These are phyloP conservation scores for Populus hybrid DNA, from an alignment of 441 rosid species.

Conservation along the genomic window DNA sequence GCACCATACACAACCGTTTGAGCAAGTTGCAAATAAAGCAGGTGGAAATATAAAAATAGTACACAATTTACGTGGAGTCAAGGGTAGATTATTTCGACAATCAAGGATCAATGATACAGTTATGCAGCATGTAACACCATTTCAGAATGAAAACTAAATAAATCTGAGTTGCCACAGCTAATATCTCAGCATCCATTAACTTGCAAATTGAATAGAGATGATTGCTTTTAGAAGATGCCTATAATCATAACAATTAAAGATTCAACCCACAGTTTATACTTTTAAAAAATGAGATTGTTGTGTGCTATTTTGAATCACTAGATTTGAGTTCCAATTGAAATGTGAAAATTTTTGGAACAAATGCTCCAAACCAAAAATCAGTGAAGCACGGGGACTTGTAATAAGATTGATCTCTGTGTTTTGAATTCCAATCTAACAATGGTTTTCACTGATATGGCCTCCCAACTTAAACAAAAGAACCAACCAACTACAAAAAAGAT, in stretches of 20 bases:
- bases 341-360: neutral
- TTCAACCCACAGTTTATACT: neutral
- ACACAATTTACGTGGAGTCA: neutral
- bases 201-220: neutral
- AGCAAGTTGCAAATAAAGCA: neutral
- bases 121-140: neutral
- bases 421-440: neutral
- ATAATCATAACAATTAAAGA: neutral
- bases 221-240: neutral
- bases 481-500: neutral
- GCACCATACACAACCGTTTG: neutral
- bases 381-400: neutral
- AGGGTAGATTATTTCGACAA: neutral
- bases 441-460: neutral
- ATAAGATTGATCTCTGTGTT: neutral
- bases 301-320: neutral
- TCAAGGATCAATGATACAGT: neutral
- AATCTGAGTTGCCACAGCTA: neutral
- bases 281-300: neutral
- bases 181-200: too few species aligned
- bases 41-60: neutral
- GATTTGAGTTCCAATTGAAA: neutral
- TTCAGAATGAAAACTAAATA: neutral
- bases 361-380: neutral
- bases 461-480: conserved; percentile 5